Conservation (phyloP, 805 yeast genomes). For the Lachancea nothofagi region DNA sequence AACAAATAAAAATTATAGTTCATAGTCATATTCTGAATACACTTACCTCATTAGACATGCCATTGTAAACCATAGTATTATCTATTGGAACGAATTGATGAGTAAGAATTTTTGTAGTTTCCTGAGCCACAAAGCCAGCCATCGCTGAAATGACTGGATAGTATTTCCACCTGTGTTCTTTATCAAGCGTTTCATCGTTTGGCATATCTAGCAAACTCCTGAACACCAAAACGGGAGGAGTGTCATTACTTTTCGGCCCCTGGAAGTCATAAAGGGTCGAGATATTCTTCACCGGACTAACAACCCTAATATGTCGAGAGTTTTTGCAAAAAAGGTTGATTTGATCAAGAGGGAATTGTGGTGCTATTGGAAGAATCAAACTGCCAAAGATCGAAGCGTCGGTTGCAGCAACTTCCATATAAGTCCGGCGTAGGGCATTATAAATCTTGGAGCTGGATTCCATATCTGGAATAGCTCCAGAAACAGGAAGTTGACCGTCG, state of each 20-base stretch:
- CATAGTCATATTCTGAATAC: not conserved
- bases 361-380: constrained; percentile 4
- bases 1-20: constrained; percentile 6
- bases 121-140: constrained; percentile 88
- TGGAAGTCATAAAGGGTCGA: not conserved
- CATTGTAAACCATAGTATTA: constrained; percentile 69
- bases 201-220: not conserved
- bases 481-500: constrained; percentile 51
- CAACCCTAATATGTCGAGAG: constrained; percentile 38
- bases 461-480: constrained; percentile 85
- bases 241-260: too few relatives aligned
- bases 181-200: not conserved
- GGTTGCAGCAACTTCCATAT: constrained; percentile 45
- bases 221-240: not conserved
- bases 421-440: constrained; percentile 51
- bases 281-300: constrained; percentile 4
- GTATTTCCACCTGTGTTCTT: not conserved
- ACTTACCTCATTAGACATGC: constrained; percentile 43
- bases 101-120: constrained; percentile 67
- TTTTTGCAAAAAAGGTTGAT: constrained; percentile 57
- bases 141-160: constrained; percentile 39
- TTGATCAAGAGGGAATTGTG: constrained; percentile 36
- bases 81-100: constrained; percentile 76
- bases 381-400: constrained; percentile 41
- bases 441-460: constrained; percentile 65